phyloP scores from a whole-genome alignment of 768 basidiomycete genomes.

The Auricularia auricula-judae region DNA sequence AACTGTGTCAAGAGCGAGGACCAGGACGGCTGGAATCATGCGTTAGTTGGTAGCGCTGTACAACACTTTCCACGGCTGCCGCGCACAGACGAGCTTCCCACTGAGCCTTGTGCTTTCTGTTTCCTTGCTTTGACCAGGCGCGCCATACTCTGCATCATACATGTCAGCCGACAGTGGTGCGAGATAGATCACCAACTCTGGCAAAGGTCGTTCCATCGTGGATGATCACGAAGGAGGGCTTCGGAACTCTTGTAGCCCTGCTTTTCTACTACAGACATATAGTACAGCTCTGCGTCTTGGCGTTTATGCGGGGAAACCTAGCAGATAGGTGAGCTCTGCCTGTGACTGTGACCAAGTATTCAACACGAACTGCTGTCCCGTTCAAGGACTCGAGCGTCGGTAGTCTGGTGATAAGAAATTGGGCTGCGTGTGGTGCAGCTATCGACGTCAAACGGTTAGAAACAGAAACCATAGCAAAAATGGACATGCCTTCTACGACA shows the following conservation, averaged over 20 bases:
- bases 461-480: no score
- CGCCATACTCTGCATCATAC: slow-evolving; percentile 7
- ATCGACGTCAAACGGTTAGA: slow-evolving; percentile 7
- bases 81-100: slow-evolving; percentile 49
- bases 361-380: slow-evolving; percentile 42
- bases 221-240: slow-evolving; percentile 38
- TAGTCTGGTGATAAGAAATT: slow-evolving; percentile 55
- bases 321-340: background rate
- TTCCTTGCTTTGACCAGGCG: slow-evolving; percentile 2
- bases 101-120: slow-evolving; percentile 35
- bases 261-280: slow-evolving; percentile 54
- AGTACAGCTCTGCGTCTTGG: slow-evolving; percentile 73
- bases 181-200: slow-evolving; percentile 35
- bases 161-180: background rate
- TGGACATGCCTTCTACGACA: slow-evolving; percentile 37
- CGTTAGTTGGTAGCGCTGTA: no score
- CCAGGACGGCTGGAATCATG: slow-evolving; percentile 3
- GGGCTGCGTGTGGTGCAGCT: slow-evolving; percentile 33
- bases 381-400: slow-evolving; percentile 54
- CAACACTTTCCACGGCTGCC: background rate
- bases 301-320: slow-evolving; percentile 65
- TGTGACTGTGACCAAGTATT: background rate
- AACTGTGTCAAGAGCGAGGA: slow-evolving; percentile 9
- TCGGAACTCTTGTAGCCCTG: slow-evolving; percentile 31
- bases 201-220: slow-evolving; percentile 55